These are phyloP conservation scores for Saccharomycopsis oosterbeekiorum DNA, from an alignment of 805 yeast species.

Conservation along the genomic window DNA sequence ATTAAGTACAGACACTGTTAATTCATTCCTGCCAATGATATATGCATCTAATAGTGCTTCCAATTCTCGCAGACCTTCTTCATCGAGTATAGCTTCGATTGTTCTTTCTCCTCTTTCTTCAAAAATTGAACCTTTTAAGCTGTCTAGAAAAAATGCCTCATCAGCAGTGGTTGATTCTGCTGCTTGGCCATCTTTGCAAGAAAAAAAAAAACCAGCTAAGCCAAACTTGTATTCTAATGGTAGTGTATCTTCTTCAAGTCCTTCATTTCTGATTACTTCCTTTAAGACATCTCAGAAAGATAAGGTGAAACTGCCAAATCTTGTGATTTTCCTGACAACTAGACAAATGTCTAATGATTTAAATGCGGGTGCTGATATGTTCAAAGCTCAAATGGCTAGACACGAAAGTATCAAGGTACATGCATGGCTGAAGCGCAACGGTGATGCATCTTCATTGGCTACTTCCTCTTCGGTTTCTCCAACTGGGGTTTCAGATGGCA, in stretches of 20 bases:
- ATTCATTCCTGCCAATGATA: not conserved
- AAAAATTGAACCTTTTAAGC: not conserved
- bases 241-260: not conserved
- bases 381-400: not conserved
- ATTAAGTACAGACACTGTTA: not conserved
- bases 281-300: not conserved
- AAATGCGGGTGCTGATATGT: not conserved
- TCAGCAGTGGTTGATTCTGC: not conserved
- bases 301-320: not conserved
- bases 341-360: not conserved
- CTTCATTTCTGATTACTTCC: not conserved
- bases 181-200: not conserved
- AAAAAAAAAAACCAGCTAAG: not conserved
- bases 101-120: not conserved
- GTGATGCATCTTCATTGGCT: not conserved
- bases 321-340: not conserved
- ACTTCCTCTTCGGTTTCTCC: not conserved
- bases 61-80: not conserved
- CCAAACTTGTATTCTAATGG: not conserved
- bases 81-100: not conserved
- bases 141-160: not conserved
- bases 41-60: not conserved
- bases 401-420: not conserved
- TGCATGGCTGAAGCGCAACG: constrained; percentile 1
- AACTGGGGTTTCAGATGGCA: not conserved